Percentiles rank a stretch among this genome's conserved stretches.
These are phyloP conservation scores for Salix udensis DNA, from an alignment of 345 rosid species.

Conservation along the genomic window DNA sequence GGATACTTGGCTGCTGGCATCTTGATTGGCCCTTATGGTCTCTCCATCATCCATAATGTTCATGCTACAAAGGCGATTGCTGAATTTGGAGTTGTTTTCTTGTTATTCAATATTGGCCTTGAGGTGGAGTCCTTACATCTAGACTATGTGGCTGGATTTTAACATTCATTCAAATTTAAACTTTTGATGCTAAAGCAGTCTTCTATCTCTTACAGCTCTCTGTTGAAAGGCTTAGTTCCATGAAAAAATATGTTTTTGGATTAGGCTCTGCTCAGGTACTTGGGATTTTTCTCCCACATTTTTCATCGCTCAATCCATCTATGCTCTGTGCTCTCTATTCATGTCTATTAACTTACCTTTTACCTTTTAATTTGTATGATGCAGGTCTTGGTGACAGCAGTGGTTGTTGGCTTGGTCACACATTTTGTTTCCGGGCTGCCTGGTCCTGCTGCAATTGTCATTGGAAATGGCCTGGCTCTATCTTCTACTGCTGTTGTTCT, in stretches of 20 bases:
- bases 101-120: conserved; percentile 95
- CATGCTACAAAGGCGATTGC: conserved; percentile 97
- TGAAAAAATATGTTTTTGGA: conserved; percentile 99
- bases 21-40: conserved; percentile 95
- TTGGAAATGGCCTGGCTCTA: conserved; percentile 95
- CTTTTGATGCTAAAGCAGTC: conserved; percentile 19
- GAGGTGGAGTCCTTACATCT: conserved; percentile 55
- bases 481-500: conserved; percentile 98
- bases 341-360: conserved; percentile 15
- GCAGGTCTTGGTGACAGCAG: conserved; percentile 94
- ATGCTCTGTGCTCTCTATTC: not conserved
- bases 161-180: conserved; percentile 20
- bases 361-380: conserved; percentile 23
- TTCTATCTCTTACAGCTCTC: conserved; percentile 67
- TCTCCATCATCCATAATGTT: conserved; percentile 94
- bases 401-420: conserved; percentile 70
- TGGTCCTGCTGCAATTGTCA: conserved; percentile 93
- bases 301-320: conserved; percentile 2
- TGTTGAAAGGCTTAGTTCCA: conserved; percentile 97
- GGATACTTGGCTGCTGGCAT: conserved; percentile 99
- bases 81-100: conserved; percentile 98
- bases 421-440: conserved; percentile 75
- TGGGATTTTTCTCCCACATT: not conserved
- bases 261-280: conserved; percentile 92
- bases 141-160: conserved; percentile 17